phyloP scores from a whole-genome alignment of 345 rosid genomes.

The Sonneratia alba region DNA sequence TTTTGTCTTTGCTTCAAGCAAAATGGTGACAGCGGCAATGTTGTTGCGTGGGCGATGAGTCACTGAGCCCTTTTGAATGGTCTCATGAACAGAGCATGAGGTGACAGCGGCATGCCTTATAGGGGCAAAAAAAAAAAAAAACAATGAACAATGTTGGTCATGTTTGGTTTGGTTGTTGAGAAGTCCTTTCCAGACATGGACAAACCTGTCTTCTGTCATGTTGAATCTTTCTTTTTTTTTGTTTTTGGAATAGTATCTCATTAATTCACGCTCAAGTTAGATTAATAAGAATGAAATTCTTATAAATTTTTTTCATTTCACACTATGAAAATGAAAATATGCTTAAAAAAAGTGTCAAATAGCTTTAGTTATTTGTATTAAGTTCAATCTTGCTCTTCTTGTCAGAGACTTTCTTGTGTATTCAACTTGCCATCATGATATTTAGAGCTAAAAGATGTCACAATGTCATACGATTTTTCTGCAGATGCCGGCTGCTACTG shows the following conservation, averaged over 20 bases:
- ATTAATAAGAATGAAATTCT: too few species aligned
- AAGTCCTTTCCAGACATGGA: background rate
- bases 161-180: background rate
- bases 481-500: background rate
- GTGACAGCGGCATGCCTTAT: background rate
- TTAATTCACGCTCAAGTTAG: too few species aligned
- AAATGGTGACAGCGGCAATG: background rate
- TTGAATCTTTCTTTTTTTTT: background rate
- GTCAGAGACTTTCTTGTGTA: background rate
- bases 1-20: background rate
- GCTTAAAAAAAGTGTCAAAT: too few species aligned
- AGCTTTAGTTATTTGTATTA: too few species aligned
- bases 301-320: too few species aligned
- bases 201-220: background rate
- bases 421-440: background rate
- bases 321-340: too few species aligned
- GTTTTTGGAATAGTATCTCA: too few species aligned
- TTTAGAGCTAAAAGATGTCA: background rate
- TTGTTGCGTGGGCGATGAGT: background rate
- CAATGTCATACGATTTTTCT: background rate
- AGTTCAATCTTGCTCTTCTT: too few species aligned
- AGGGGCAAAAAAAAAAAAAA: background rate
- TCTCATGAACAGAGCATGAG: background rate
- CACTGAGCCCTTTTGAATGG: background rate
- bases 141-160: background rate